These are phyloP conservation scores for Herpetomonas samuelpessoai DNA, from an alignment of 208 protist genomes.

Conservation along the genomic window DNA sequence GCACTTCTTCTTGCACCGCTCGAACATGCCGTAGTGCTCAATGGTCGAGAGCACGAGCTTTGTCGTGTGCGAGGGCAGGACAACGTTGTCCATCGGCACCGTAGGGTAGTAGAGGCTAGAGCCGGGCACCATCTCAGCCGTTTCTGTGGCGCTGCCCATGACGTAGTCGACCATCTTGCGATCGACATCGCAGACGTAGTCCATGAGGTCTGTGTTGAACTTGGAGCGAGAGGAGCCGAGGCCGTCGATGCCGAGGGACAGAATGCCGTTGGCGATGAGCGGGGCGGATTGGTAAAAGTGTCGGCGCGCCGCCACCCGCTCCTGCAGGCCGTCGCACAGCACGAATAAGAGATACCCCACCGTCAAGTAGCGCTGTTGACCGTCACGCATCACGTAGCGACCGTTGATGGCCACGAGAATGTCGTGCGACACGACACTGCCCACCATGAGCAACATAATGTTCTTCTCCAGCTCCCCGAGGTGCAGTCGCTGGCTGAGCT, in stretches of 20 bases:
- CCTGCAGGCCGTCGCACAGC: slow-evolving; percentile 82
- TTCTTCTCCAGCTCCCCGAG: slow-evolving; percentile 90
- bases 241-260: slow-evolving; percentile 62
- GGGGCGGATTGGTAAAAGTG: slow-evolving; percentile 85
- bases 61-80: slow-evolving; percentile 76
- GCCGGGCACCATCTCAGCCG: slow-evolving; percentile 88
- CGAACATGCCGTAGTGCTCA: slow-evolving; percentile 85
- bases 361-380: slow-evolving; percentile 65
- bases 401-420: slow-evolving; percentile 87
- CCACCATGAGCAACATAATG: slow-evolving; percentile 84
- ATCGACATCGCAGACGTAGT: slow-evolving; percentile 91
- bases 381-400: slow-evolving; percentile 84
- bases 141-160: slow-evolving; percentile 87
- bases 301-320: slow-evolving; percentile 75
- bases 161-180: slow-evolving; percentile 92
- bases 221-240: slow-evolving; percentile 30
- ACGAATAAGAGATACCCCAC: slow-evolving; percentile 92
- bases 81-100: slow-evolving; percentile 79
- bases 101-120: slow-evolving; percentile 77
- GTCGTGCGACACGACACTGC: slow-evolving; percentile 87
- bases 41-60: slow-evolving; percentile 82
- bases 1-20: slow-evolving; percentile 68
- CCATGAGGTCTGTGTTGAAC: slow-evolving; percentile 92
- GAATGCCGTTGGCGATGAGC: slow-evolving; percentile 68
- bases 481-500: slow-evolving; percentile 54